Conservation (phyloP, 108 stramenopile genomes). For the Skeletonema tropicum region DNA sequence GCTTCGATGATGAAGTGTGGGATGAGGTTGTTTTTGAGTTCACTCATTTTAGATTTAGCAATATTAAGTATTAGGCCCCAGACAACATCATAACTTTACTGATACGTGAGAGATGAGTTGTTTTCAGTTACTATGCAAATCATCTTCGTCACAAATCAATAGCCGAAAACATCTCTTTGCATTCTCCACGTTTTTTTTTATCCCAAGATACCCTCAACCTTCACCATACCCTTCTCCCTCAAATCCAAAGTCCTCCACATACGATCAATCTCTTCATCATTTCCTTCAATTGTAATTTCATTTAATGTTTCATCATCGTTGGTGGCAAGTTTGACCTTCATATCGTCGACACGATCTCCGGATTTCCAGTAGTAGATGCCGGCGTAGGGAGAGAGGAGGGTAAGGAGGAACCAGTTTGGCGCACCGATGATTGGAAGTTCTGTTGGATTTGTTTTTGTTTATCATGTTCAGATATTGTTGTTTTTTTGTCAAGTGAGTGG, state of each 20-base stretch:
- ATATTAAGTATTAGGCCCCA: background rate
- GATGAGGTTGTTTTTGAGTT: background rate
- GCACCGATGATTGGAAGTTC: constrained; percentile 70
- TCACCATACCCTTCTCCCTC: constrained; percentile 95
- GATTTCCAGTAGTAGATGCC: constrained; percentile 94
- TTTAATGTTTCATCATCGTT: constrained; percentile 89
- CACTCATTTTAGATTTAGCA: background rate
- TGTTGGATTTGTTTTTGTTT: background rate
- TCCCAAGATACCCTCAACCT: constrained; percentile 85
- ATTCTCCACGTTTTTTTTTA: background rate
- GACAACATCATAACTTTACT: background rate
- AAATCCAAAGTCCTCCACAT: constrained; percentile 91
- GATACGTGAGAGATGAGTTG: background rate
- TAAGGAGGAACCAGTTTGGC: constrained; percentile 87
- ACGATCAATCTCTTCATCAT: constrained; percentile 94
- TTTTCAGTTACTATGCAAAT: background rate
- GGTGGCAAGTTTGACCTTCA: constrained; percentile 74
- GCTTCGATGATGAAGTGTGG: background rate
- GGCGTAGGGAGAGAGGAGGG: constrained; percentile 87
- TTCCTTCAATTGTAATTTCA: constrained; percentile 79
- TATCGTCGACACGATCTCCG: constrained; percentile 89
- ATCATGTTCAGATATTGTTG: background rate
- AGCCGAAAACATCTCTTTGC: background rate
- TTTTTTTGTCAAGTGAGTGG: background rate
- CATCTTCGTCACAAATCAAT: background rate